These are phyloP conservation scores for Serendipita sp. DNA, from an alignment of 768 basidiomycete species.

Conservation along the genomic window DNA sequence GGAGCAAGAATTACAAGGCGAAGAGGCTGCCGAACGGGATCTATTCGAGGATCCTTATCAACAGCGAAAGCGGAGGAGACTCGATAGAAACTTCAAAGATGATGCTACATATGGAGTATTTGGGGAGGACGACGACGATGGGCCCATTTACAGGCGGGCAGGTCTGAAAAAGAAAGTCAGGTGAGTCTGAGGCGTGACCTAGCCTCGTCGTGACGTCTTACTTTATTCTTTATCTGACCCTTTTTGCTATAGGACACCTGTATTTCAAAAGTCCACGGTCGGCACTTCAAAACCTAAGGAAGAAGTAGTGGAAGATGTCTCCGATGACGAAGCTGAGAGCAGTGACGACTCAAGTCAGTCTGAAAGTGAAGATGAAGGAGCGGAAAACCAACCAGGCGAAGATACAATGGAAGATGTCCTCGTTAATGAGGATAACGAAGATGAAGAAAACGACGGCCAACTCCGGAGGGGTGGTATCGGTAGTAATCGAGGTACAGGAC, in stretches of 20 bases:
- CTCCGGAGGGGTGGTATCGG: constrained; percentile 27
- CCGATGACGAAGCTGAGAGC: constrained; percentile 9
- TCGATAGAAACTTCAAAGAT: constrained; percentile 38
- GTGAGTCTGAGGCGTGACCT: constrained; percentile 12
- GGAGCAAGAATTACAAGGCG: constrained; percentile 28
- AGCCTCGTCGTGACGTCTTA: background rate
- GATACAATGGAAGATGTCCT: constrained; percentile 12
- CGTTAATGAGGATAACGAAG: constrained; percentile 12
- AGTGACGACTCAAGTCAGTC: constrained; percentile 25
- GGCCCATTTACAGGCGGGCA: constrained; percentile 17
- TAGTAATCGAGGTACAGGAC: background rate
- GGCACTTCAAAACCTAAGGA: constrained; percentile 7
- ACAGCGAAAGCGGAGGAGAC: constrained; percentile 45
- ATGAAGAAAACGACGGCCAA: constrained; percentile 33
- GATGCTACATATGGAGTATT: constrained; percentile 65
- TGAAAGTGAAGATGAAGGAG: constrained; percentile 13
- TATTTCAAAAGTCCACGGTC: constrained; percentile 41
- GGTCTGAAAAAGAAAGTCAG: constrained; percentile 35
- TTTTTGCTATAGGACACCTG: constrained; percentile 30
- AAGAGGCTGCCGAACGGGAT: constrained; percentile 53
- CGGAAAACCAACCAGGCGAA: constrained; percentile 19
- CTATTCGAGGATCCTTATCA: constrained; percentile 66
- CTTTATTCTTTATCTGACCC: constrained; percentile 7
- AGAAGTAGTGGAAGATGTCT: constrained; percentile 10
- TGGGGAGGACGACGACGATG: constrained; percentile 50